Base-by-base conservation (phyloP, 768 basidiomycete species). In the Tricholoma sp. region DNA sequence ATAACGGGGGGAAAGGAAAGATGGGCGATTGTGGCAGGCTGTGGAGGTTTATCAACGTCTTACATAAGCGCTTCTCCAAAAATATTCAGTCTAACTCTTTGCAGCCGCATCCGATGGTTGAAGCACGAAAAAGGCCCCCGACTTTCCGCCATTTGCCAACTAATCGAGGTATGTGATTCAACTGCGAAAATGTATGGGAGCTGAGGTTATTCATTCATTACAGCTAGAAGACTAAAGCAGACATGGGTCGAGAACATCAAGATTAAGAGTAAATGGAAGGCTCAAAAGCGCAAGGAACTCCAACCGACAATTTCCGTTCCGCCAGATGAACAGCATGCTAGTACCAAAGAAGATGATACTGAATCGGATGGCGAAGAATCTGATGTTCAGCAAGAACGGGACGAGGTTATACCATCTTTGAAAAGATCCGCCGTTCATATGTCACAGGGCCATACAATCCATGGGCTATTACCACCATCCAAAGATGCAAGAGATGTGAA, bases 151-250 rank as follows among this genome's bases (percentile, higher is more conserved):
- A 90, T 66, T 74, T 83, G 43, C 89, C 89, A 31, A 68, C 67
- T 27, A 74, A 77, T 54, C 77, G 84, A 74, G 90, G 90, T 88
- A 63, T 52, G 72, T 60, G 34, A 34, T 19, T 56, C 4, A n/a
- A 21, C 21, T 34, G 24, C 57, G 16, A 34, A 47, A 6, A 6
- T 34, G 19, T n/a, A 37, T 24, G 4, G 21, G 6, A 21, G 32
- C 31, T 22, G 47, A 56, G 58, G 59, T 65, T 16, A 18, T 59
- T 50, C 45, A 52, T 19, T 60, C 47, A 53, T 22, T 60, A 10
- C 61, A 93, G 93, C 94, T 18, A 89, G 83, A 69, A 86, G 84
- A 63, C 76, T 95, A 57, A 95, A 93, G 72, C 80, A 83, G 67
- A 79, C 83, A 57, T 94, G 94, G 84, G 80, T 95, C 9, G 79